phyloP scores from a whole-genome alignment of 345 rosid genomes.

The Angophora floribunda region DNA sequence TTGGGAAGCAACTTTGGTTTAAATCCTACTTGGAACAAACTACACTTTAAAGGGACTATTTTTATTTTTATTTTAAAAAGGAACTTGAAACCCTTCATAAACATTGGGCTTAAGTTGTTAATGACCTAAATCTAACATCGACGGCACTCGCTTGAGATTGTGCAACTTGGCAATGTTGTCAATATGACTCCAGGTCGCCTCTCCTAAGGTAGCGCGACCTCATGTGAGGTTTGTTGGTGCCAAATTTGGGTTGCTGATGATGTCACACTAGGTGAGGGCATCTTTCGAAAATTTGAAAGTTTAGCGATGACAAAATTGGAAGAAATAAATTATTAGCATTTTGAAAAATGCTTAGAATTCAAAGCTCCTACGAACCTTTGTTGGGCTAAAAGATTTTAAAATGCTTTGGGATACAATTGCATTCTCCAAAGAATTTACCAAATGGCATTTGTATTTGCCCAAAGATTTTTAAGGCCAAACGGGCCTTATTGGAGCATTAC shows the following conservation, averaged over 20 bases:
- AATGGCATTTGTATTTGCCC: neutral
- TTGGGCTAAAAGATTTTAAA: neutral
- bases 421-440: neutral
- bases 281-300: neutral
- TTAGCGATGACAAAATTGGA: neutral
- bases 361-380: neutral
- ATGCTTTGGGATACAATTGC: neutral
- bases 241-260: rapidly evolving
- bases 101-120: neutral
- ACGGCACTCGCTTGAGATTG: neutral
- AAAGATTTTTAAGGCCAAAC: neutral
- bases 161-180: no score
- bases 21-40: neutral
- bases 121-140: neutral
- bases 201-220: rapidly evolving
- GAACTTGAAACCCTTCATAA: neutral
- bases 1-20: neutral
- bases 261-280: neutral
- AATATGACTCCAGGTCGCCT: rapidly evolving
- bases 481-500: neutral
- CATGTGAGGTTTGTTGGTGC: rapidly evolving
- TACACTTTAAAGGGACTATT: neutral
- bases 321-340: neutral
- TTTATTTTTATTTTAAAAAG: neutral
- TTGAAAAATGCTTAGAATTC: neutral